Evolutionary conservation across 495 filamentous ascomycete genomes (phyloP), one percentile per base, ranked within the genome.

Genomic region (Podospora sp.): DNA sequence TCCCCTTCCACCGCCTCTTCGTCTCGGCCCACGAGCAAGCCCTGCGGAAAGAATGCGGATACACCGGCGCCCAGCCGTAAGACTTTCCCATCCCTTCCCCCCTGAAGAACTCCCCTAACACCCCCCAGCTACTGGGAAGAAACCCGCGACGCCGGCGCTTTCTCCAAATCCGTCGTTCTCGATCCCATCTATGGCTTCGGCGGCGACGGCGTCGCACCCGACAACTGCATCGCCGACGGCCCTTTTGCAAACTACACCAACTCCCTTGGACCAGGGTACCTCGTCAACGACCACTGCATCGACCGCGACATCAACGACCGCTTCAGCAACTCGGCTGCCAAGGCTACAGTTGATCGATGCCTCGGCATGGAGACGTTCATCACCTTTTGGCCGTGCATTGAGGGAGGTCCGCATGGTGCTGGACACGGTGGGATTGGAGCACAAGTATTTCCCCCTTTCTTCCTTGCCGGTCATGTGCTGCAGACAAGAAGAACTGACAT

Each of bases 1-100:
- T 85, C 21, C 79, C 80, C 16, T 86, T 81, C 75, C 84, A 86
- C 70, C 74, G 84, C 52, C 83, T 83, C 61, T 81, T 82, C 53
- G 24, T 83, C 7, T 68, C 73, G 16, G 67, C 78, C 6, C 82
- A 82, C 55, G 83, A 83, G 65, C 75, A 76, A 11, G 63, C 79
- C 0, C 68, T 87, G 36, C 69, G 76, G 2, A 46, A 55, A 16
- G 78, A 80, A 57, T 86, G 83, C 64, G 73, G 73, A 25, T 86
- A 82, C 68, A 70, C 59, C 18, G 82, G 81, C 11, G 69, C 73
- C 18, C 70, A 84, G 22, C 81, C 84, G 60, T 63, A 21, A 16
- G 49, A 21, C 8, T n/a, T n/a, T 25, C 24, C 6, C 8, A 8
- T 51, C 24, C 21, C 60, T 46, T 21, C 14, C 24, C 53, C 20